A percentile compares a stretch with the other conserved stretches of the same genome.
Evolutionary conservation across 2,329 filamentous ascomycete species (phyloP).

Genomic region (Fusarium ambrosium): DNA sequence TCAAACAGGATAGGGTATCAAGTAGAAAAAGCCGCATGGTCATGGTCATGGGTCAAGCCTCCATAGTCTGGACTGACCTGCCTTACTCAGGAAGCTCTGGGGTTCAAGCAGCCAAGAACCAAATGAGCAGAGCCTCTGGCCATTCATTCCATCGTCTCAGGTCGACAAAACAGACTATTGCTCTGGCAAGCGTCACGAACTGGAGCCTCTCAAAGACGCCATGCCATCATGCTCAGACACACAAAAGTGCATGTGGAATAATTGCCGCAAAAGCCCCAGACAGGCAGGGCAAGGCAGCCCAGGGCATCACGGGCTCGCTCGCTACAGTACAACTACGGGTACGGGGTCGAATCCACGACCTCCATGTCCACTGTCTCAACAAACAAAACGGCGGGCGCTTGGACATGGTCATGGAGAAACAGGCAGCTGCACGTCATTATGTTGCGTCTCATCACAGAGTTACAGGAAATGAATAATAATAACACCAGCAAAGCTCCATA

Average conservation of each 20-base stretch:
- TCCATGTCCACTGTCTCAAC: conserved; percentile 6
- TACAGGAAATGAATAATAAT: conserved; percentile 24
- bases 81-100: conserved; percentile 21
- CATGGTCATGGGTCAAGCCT: conserved; percentile 23
- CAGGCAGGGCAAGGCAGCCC: conserved; percentile 1
- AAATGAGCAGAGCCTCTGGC: conserved; percentile 38
- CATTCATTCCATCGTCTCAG: conserved; percentile 22
- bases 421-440: conserved; percentile 35
- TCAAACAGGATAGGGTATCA: conserved; percentile 34
- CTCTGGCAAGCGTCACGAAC: conserved; percentile 27
- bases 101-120: conserved; percentile 25
- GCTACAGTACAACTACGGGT: not conserved
- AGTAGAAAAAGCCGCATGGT: conserved; percentile 26
- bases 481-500: conserved; percentile 33
- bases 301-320: not conserved
- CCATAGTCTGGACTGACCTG: conserved; percentile 20
- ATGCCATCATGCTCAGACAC: conserved; percentile 33
- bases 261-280: conserved; percentile 34
- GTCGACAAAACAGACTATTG: conserved; percentile 10
- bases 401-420: conserved; percentile 25
- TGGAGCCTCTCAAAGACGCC: conserved; percentile 19
- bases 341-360: conserved; percentile 1
- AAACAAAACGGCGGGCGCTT: conserved; percentile 32
- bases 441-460: conserved; percentile 12
- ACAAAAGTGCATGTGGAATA: conserved; percentile 19